Evolutionary conservation across 1,139 yeast species (phyloP), one percentile per base, ranked within the genome.

Genomic region (Debaryomyces sp.): DNA sequence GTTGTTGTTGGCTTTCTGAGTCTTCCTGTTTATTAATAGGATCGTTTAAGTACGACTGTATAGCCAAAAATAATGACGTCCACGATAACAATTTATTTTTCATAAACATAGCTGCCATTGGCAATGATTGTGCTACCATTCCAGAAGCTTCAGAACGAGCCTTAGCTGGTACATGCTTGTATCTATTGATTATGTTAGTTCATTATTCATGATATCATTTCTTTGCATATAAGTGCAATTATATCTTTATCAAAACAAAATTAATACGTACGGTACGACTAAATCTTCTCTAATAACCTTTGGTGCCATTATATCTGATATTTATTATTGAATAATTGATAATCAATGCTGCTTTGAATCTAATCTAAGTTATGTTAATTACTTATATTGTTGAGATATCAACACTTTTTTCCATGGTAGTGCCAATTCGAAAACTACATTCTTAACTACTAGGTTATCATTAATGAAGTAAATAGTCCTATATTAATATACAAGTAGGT

Each of bases 21-120:
- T 56, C 56, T 46, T 61, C 58, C 34, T 68, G 64, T 47, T 66
- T 70, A 66, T 73, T 65, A 49, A 61, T 62, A 43, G 86, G 84
- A 61, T 80, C 79, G 50, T 62, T 78, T 59, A 81, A 70, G 61
- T 63, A 80, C 4, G 78, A 59, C 61, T 80, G 85, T 24, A 81
- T 55, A 8, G 84, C 72, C 46, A 81, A 70, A 62, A 81, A 81
- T 43, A 81, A 61, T 13, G 84, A 68, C 4, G 82, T 69, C 85
- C 85, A 81, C n/a, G 84, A 73, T 57, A 81, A 70, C 63, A 81
- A 66, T 58, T 77, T 80, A 60, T 78, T 78, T 61, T 68, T 74
- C 70, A 77, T 61, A 56, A 77, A 77, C 84, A 84, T 82, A 41
- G 88, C 87, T 7, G 85, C 85, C 86, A 84, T 81, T 34, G 89